Conservation (phyloP, 1,284 basidiomycete genomes). For the Earliella scabrosa region DNA sequence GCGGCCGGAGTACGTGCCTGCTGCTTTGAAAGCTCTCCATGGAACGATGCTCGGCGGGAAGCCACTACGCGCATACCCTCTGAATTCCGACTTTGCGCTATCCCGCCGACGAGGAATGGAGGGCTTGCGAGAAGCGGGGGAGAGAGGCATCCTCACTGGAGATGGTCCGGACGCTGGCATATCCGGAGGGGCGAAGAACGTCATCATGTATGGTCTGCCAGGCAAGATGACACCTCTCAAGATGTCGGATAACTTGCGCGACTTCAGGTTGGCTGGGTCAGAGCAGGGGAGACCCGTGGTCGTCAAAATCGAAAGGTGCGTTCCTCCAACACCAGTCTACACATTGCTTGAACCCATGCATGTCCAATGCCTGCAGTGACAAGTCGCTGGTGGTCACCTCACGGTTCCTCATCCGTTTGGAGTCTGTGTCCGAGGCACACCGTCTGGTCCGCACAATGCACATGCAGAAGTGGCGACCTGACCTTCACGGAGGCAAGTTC, state of each 20-base stretch:
- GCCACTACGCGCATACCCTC: constrained; percentile 33
- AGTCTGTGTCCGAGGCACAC: constrained; percentile 66
- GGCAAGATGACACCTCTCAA: constrained; percentile 41
- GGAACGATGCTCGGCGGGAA: constrained; percentile 50
- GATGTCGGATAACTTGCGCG: constrained; percentile 47
- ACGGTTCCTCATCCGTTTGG: constrained; percentile 55
- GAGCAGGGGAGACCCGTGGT: constrained; percentile 45
- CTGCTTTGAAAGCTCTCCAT: constrained; percentile 47
- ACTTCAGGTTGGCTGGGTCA: constrained; percentile 46
- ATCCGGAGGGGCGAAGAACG: constrained; percentile 49
- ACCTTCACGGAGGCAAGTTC: constrained; percentile 44
- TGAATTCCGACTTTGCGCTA: constrained; percentile 4
- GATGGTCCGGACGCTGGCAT: constrained; percentile 58
- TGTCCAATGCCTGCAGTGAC: too few species aligned
- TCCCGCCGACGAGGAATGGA: constrained; percentile 44
- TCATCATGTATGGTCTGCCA: constrained; percentile 66
- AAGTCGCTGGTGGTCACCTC: constrained; percentile 31
- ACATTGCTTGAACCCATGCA: too few species aligned
- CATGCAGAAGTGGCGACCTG: constrained; percentile 52
- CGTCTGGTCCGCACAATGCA: constrained; percentile 66
- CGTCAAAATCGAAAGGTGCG: constrained; percentile 55
- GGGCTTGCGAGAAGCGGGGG: constrained; percentile 45
- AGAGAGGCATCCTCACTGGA: constrained; percentile 47
- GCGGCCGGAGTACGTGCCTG: constrained; percentile 45
- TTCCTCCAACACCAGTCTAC: too few species aligned